These are phyloP conservation scores for Chrysopogon serrulatus DNA, from an alignment of 176 grass and related monocot genomes.

Conservation along the genomic window DNA sequence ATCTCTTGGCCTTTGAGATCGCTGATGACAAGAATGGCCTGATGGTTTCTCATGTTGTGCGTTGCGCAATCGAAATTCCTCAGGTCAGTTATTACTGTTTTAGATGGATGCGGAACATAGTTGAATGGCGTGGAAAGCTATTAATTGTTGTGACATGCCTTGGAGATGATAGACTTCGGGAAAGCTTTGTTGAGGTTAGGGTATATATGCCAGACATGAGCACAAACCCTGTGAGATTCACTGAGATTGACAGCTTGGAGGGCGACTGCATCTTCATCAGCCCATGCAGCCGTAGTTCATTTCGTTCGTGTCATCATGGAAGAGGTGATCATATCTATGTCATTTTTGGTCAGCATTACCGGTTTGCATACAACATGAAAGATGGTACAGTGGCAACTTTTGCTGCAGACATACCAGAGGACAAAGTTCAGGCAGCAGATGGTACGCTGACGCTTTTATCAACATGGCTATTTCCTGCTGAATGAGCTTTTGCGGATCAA, in stretches of 20 bases:
- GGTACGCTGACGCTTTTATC: background rate
- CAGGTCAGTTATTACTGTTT: background rate
- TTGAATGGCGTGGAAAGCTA: background rate
- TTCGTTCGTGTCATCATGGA: no score
- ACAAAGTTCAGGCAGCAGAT: background rate
- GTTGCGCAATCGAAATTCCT: background rate
- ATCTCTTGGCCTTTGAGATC: background rate
- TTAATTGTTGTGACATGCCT: background rate
- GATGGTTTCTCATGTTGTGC: background rate
- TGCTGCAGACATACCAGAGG: background rate
- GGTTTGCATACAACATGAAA: constrained; percentile 12
- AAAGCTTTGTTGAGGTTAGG: background rate
- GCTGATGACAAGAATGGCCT: background rate
- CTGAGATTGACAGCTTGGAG: background rate
- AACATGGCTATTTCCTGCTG: background rate
- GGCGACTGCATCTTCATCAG: no score
- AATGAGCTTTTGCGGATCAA: background rate
- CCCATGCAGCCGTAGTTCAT: no score
- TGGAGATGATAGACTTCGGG: background rate
- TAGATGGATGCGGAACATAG: background rate
- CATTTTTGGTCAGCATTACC: no score
- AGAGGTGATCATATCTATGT: no score
- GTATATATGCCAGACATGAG: background rate
- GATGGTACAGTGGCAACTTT: background rate
- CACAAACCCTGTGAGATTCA: constrained; percentile 10